phyloP scores from a whole-genome alignment of 2,329 filamentous ascomycete genomes.

The Alternaria rosae region DNA sequence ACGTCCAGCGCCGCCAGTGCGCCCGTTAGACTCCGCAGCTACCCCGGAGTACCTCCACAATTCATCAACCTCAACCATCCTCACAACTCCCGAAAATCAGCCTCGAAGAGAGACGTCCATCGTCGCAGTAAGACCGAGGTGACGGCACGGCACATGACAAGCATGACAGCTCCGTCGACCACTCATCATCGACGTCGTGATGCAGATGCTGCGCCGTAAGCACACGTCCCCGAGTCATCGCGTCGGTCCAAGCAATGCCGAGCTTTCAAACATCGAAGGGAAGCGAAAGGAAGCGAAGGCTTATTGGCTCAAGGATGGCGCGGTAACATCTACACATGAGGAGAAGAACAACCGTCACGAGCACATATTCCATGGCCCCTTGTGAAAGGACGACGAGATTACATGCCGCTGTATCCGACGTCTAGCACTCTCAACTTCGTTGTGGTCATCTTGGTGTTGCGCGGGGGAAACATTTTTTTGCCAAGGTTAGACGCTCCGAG shows the following conservation, averaged over 20 bases:
- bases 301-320: slow-evolving; percentile 9
- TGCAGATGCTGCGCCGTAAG: not conserved
- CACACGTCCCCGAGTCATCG: not conserved
- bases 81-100: not conserved
- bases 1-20: not conserved
- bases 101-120: not conserved
- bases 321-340: not conserved
- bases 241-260: slow-evolving; percentile 1
- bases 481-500: not conserved
- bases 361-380: not conserved
- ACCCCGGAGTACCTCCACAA: slow-evolving; percentile 1
- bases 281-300: slow-evolving; percentile 5
- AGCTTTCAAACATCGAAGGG: not conserved
- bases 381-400: not conserved
- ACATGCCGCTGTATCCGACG: slow-evolving; percentile 10
- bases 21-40: not conserved
- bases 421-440: not conserved
- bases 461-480: not conserved
- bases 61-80: not conserved
- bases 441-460: not conserved
- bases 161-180: not conserved
- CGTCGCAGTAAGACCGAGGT: not conserved
- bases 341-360: slow-evolving; percentile 7
- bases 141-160: not conserved
- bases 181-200: not conserved